These are phyloP conservation scores for Paramecium biaurelia DNA, from an alignment of 73 alveolate genomes.

Conservation along the genomic window DNA sequence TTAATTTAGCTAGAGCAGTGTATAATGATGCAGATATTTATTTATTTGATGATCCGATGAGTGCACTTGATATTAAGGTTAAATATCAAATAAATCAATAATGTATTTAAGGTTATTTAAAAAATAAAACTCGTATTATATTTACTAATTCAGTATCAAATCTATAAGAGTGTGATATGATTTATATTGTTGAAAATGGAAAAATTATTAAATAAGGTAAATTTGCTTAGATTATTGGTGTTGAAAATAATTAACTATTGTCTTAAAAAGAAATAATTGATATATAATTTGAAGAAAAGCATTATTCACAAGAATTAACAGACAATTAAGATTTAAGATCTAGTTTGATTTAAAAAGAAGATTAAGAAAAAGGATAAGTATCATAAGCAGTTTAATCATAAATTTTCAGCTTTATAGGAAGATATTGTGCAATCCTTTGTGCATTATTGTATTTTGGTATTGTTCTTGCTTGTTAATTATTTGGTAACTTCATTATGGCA, in stretches of 20 bases:
- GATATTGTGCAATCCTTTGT: background rate
- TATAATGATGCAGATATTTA: conserved; percentile 81
- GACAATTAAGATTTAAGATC: background rate
- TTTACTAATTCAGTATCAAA: conserved; percentile 93
- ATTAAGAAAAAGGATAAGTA: background rate
- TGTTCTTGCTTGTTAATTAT: background rate
- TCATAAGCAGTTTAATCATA: background rate
- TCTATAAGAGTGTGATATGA: conserved; percentile 81
- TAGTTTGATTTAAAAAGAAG: background rate
- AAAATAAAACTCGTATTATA: conserved; percentile 85
- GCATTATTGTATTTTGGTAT: background rate
- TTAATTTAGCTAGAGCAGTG: conserved; percentile 83
- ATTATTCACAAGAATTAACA: background rate
- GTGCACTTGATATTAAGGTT: conserved; percentile 92
- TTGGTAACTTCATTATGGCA: background rate
- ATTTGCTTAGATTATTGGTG: conserved; percentile 64
- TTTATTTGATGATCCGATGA: conserved; percentile 92
- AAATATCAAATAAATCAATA: conserved; percentile 78
- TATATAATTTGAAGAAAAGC: conserved; percentile 15
- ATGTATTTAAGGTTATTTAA: conserved; percentile 74
- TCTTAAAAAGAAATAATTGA: background rate
- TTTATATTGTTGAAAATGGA: conserved; percentile 79
- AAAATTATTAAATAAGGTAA: conserved; percentile 72
- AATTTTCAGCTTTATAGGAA: background rate
- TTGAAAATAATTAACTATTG: background rate